phyloP scores from a whole-genome alignment of 2,329 filamentous ascomycete genomes.

The Trichophyton simii region DNA sequence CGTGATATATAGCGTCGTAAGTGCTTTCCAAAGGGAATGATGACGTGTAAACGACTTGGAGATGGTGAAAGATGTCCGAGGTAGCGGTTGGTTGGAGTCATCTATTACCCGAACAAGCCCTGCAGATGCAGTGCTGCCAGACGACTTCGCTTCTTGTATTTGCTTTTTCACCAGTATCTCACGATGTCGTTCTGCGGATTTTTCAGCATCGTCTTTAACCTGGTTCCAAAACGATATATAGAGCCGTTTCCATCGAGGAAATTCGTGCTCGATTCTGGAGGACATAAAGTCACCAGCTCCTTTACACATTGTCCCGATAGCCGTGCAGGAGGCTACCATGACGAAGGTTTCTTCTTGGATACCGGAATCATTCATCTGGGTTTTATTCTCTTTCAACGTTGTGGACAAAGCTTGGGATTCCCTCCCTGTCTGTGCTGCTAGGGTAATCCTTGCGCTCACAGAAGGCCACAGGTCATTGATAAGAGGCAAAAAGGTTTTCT shows the following conservation, averaged over 20 bases:
- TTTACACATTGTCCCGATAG: slow-evolving; percentile 56
- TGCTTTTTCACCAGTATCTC: slow-evolving; percentile 9
- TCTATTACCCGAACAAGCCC: slow-evolving; percentile 9
- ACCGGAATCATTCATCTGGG: slow-evolving; percentile 14
- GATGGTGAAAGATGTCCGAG: slow-evolving; percentile 12
- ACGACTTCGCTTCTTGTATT: not conserved
- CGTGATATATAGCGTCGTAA: slow-evolving; percentile 27
- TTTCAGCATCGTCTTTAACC: slow-evolving; percentile 27
- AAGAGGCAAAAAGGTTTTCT: slow-evolving; percentile 74
- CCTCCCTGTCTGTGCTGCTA: slow-evolving; percentile 44
- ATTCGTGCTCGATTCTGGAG: slow-evolving; percentile 61
- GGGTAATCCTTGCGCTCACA: slow-evolving; percentile 34
- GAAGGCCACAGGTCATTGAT: slow-evolving; percentile 88
- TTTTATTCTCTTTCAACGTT: slow-evolving; percentile 21
- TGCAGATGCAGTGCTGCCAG: not conserved
- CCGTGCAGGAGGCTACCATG: slow-evolving; percentile 54
- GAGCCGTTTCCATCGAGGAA: slow-evolving; percentile 30
- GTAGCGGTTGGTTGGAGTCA: slow-evolving; percentile 11
- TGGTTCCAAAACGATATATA: slow-evolving; percentile 29
- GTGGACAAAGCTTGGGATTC: slow-evolving; percentile 26
- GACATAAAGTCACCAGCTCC: slow-evolving; percentile 70
- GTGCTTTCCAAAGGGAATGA: slow-evolving; percentile 28
- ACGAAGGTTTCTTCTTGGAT: slow-evolving; percentile 39
- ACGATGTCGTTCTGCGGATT: slow-evolving; percentile 22
- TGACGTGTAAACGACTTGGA: slow-evolving; percentile 28